phyloP scores from a whole-genome alignment of 176 grass and related monocot species.

The Hordeum vulgare region MorexV3_pseudomolecules_assembly NC_058520.1:273452158-273452657 shows the following conservation, averaged over 20 bases:
- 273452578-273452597: neutral
- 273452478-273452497: neutral
- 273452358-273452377: neutral
- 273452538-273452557: too few relatives aligned
- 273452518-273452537: neutral
- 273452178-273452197: neutral
- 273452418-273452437: neutral
- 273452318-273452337: neutral
- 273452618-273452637: neutral
- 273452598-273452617: conserved; percentile 7
- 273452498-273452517: neutral
- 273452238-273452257: too few relatives aligned
- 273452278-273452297: too few relatives aligned
- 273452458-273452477: neutral
- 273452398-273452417: neutral
- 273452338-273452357: neutral
- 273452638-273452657: neutral
- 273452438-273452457: neutral
- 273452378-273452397: neutral
- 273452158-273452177: neutral
- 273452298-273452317: neutral
- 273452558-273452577: neutral
- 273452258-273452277: too few relatives aligned
- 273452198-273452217: too few relatives aligned
- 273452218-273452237: too few relatives aligned